Evolutionary conservation across 768 basidiomycete species (phyloP).

Genomic region (Coprinellus aureogranulatus): DNA sequence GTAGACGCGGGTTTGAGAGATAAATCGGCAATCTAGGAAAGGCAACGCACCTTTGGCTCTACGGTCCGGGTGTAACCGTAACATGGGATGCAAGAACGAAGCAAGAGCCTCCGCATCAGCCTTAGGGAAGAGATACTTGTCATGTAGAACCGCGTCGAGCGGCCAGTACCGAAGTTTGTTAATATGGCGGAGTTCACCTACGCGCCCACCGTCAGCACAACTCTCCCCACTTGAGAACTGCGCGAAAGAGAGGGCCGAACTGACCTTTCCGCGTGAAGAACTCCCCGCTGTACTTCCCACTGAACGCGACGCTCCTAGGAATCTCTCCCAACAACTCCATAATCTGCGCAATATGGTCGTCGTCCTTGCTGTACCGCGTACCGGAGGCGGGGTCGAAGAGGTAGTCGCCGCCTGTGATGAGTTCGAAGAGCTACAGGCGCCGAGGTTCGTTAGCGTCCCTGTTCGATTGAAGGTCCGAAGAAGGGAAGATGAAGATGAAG

Average conservation of each 20-base stretch:
- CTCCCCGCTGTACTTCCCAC: constrained; percentile 90
- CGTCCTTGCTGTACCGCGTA: constrained; percentile 92
- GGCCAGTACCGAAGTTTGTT: constrained; percentile 93
- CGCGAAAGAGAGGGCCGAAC: constrained; percentile 16
- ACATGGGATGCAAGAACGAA: constrained; percentile 85
- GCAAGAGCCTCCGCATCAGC: constrained; percentile 79
- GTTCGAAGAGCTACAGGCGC: constrained; percentile 75
- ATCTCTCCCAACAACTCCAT: constrained; percentile 94
- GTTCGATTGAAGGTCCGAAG: not conserved
- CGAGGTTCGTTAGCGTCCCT: not conserved
- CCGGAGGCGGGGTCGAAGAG: constrained; percentile 97
- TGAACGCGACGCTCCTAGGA: constrained; percentile 77
- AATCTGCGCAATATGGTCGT: constrained; percentile 96
- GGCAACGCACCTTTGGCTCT: constrained; percentile 53
- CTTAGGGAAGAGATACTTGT: constrained; percentile 93
- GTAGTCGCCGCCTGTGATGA: constrained; percentile 95
- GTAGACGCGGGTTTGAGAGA: no score
- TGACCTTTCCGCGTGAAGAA: constrained; percentile 95
- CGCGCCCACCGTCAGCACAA: not conserved
- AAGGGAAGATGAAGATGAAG: not conserved
- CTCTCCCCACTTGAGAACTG: not conserved
- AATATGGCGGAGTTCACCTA: constrained; percentile 87
- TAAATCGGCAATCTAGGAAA: no score
- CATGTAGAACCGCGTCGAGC: constrained; percentile 73
- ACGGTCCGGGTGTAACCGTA: constrained; percentile 83